Evolutionary conservation across 169 alveolate genomes (phyloP), one percentile per base, ranked within the genome.

Genomic region (Theileria parva): DNA sequence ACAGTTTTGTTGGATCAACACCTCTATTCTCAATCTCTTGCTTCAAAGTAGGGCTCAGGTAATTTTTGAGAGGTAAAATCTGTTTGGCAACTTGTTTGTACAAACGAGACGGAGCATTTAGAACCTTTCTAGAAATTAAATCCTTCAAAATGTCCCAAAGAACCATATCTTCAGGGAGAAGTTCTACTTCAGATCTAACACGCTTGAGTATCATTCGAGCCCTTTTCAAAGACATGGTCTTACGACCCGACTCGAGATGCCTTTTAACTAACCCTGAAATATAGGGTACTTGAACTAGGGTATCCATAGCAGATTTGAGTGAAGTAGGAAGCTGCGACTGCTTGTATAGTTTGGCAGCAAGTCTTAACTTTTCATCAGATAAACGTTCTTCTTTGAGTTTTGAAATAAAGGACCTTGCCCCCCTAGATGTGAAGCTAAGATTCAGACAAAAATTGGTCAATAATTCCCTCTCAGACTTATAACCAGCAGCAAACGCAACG

Each of bases 401-500:
- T 21, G 74, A 39, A 48, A 60, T 74, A 65, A 87, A 91, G 23
- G 89, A 53, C 79, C 84, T 84, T 6, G 93, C 92, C 19, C 93
- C 94, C 71, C 93, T 67, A 2, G 94, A 91, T 17, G 88, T 79
- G 64, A 91, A 91, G 57, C 27, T 77, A 6, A 77, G 77, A 8
- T 74, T 73, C n/a, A 77, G 68, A 48, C 85, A 77, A 67, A 85
- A 91, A 30, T 65, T 75, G 55, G 72, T 67, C 34, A 91, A 60
- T 39, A 91, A 77, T 44, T 91, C 93, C 37, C 88, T 66, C 59
- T 91, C 94, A 57, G 83, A 73, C 63, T 79, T 75, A 64, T 91
- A 91, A 21, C 92, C 91, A 27, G 94, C 94, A 12, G 72, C 64
- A 30, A 39, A 60, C 51, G 79, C 89, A 19, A 91, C 74, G 61